Evolutionary conservation across 2,329 filamentous ascomycete species (phyloP).

Genomic region (Aureobasidium leucospermi): DNA sequence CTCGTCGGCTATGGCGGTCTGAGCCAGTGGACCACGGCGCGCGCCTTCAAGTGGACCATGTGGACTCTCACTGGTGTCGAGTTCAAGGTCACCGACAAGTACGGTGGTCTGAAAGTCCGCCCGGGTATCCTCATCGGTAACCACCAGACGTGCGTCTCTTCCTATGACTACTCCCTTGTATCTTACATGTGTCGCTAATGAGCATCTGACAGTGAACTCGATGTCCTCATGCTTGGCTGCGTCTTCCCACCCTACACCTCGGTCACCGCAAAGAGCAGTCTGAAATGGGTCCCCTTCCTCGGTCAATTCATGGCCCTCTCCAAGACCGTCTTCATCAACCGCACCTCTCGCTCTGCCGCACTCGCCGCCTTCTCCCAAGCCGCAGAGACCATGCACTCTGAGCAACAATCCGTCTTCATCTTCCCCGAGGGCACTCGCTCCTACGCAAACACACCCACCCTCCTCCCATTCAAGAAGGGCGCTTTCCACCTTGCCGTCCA

Average conservation of each 20-base stretch:
- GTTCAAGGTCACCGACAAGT: constrained; percentile 62
- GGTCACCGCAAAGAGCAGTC: constrained; percentile 82
- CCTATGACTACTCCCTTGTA: not conserved
- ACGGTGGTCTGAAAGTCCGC: constrained; percentile 56
- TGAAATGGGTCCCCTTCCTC: constrained; percentile 73
- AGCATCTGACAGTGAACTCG: constrained; percentile 56
- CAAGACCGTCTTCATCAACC: constrained; percentile 92
- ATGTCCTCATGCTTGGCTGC: constrained; percentile 81
- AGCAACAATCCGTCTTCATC: constrained; percentile 67
- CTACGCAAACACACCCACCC: constrained; percentile 70
- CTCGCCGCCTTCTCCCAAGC: constrained; percentile 79
- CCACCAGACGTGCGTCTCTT: constrained; percentile 63
- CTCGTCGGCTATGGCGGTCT: constrained; percentile 64
- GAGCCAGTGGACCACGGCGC: constrained; percentile 76
- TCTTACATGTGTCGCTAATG: not conserved
- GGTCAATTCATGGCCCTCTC: constrained; percentile 88
- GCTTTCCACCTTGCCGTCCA: constrained; percentile 94
- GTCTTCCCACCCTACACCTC: constrained; percentile 89
- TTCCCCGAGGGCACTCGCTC: constrained; percentile 91
- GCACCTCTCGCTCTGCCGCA: constrained; percentile 73
- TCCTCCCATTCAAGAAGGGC: constrained; percentile 98
- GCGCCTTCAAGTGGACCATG: constrained; percentile 76
- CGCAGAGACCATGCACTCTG: constrained; percentile 65
- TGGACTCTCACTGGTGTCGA: constrained; percentile 64
- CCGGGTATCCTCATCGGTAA: constrained; percentile 91